Evolutionary conservation across 352 stramenopile genomes (phyloP).

Genomic region (Pythium rishiriense): DNA sequence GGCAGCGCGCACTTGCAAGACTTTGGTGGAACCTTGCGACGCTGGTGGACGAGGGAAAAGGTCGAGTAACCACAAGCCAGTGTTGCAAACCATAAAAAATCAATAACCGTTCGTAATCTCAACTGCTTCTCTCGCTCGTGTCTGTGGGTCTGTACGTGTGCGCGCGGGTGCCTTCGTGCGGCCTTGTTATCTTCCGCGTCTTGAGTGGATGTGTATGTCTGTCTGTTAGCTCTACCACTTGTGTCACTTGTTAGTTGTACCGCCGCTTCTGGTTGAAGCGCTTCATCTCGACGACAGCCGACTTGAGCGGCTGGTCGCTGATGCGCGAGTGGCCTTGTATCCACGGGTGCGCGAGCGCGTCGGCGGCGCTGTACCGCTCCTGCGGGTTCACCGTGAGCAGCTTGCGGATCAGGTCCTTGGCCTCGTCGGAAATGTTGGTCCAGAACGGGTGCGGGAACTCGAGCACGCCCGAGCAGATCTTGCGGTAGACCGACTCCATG

Average conservation of each 20-base stretch:
- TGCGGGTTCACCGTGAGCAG: constrained; percentile 74
- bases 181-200: too few species aligned
- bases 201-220: too few species aligned
- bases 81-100: constrained; percentile 9
- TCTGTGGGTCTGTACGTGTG: neutral
- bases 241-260: constrained; percentile 66
- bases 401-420: constrained; percentile 81
- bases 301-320: constrained; percentile 78
- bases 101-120: neutral
- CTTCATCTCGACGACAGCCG: constrained; percentile 87
- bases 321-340: constrained; percentile 69
- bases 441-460: constrained; percentile 85
- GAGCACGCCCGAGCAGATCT: constrained; percentile 78
- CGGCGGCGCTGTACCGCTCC: constrained; percentile 68
- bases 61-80: neutral
- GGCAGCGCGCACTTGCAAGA: constrained; percentile 59
- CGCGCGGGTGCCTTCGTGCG: neutral
- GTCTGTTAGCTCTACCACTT: neutral
- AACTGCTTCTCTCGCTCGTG: neutral
- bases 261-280: constrained; percentile 89
- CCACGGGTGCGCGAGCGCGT: constrained; percentile 81
- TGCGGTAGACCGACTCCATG: constrained; percentile 82
- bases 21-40: constrained; percentile 34
- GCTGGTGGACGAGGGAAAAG: constrained; percentile 42
- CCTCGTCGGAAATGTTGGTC: constrained; percentile 84